Conservation (phyloP, 176 grass and related monocot species). For the Carex cristatella region DNA sequence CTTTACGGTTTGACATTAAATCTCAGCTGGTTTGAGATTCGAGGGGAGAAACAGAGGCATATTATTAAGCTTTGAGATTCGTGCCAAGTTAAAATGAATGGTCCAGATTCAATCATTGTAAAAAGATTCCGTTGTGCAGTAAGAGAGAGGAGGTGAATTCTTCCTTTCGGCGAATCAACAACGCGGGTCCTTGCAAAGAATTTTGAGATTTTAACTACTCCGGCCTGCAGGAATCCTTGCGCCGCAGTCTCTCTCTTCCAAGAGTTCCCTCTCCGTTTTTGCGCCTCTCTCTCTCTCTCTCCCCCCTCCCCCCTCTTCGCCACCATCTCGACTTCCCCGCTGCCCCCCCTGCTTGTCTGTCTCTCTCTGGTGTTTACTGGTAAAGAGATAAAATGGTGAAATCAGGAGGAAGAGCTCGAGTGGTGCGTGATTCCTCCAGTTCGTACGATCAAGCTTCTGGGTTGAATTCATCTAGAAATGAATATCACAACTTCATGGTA, state of each 20-base stretch:
- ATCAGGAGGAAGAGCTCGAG: slow-evolving; percentile 25
- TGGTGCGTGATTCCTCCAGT: slow-evolving; percentile 33
- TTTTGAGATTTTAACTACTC: neutral
- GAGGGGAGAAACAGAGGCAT: too few relatives aligned
- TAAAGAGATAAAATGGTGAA: slow-evolving; percentile 28
- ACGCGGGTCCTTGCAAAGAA: too few relatives aligned
- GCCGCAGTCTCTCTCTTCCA: neutral
- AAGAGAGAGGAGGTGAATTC: too few relatives aligned
- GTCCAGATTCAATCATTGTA: too few relatives aligned
- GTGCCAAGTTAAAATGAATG: too few relatives aligned
- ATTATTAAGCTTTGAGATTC: too few relatives aligned
- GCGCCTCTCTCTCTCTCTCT: neutral
- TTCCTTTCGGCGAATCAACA: too few relatives aligned
- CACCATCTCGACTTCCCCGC: too few relatives aligned
- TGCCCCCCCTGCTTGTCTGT: too few relatives aligned
- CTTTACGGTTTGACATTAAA: too few relatives aligned
- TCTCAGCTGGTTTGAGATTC: too few relatives aligned
- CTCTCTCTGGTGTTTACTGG: neutral
- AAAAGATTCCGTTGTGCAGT: too few relatives aligned
- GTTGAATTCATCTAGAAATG: slow-evolving; percentile 3
- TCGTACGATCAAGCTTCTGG: slow-evolving; percentile 19
- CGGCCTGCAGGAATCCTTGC: neutral
- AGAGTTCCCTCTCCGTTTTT: neutral
- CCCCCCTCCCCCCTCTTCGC: neutral
- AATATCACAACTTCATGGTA: slow-evolving; percentile 43